A percentile compares a stretch with the other conserved stretches of the same genome.
Evolutionary conservation across 306 rosid species (phyloP).

Genomic region (Styphnolobium japonicum): DNA sequence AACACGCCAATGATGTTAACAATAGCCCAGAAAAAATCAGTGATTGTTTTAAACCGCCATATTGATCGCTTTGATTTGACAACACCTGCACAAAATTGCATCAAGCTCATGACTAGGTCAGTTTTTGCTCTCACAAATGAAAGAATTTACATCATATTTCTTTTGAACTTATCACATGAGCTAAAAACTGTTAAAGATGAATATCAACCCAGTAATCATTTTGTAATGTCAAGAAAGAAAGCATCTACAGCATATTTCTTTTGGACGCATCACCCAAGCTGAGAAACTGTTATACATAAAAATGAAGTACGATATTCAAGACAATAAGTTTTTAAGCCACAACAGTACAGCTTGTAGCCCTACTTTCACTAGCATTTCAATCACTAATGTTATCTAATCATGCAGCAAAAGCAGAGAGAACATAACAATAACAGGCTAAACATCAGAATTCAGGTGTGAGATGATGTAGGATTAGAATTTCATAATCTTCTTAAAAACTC

Average conservation of each 20-base stretch:
- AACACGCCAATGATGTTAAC: conserved; percentile 71
- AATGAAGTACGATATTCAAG: background rate
- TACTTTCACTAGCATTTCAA: background rate
- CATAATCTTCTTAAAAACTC: background rate
- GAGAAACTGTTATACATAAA: background rate
- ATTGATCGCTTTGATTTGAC: conserved; percentile 78
- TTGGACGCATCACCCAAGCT: background rate
- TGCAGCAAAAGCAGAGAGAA: background rate
- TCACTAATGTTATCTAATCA: background rate
- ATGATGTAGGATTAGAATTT: background rate
- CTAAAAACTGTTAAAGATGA: background rate
- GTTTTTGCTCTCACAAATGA: background rate
- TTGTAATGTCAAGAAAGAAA: background rate
- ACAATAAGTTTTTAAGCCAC: background rate
- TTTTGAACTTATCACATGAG: background rate
- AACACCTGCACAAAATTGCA: conserved; percentile 51
- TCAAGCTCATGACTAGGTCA: background rate
- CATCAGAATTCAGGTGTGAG: background rate
- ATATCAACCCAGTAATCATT: background rate
- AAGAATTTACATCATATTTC: background rate
- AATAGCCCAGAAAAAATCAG: conserved; percentile 85
- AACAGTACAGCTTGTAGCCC: background rate
- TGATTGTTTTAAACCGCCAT: conserved; percentile 79
- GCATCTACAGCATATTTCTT: background rate
- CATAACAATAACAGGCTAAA: background rate